Conservation (phyloP, 768 basidiomycete species). For the Piloderma croceum region DNA sequence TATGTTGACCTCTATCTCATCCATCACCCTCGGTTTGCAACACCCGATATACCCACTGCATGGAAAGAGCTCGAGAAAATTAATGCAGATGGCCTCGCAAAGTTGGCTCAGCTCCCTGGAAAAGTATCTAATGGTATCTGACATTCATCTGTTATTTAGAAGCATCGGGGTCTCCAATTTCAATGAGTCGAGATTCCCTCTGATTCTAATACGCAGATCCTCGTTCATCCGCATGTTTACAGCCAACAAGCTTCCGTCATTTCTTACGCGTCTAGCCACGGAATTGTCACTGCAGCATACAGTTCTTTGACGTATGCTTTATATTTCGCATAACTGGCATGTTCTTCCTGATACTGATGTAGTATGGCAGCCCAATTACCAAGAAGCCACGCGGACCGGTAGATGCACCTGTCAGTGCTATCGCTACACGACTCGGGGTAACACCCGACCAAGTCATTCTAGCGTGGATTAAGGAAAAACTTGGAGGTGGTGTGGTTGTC, state of each 20-base stretch:
- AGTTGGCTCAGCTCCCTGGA: slow-evolving; percentile 30
- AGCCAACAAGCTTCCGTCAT: slow-evolving; percentile 47
- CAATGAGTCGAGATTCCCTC: slow-evolving; percentile 11
- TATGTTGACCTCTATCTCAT: slow-evolving; percentile 73
- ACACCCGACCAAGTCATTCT: slow-evolving; percentile 64
- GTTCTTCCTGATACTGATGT: slow-evolving; percentile 12
- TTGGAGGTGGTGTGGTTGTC: slow-evolving; percentile 57
- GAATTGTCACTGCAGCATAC: slow-evolving; percentile 70
- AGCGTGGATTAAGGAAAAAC: slow-evolving; percentile 68
- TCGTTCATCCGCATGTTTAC: slow-evolving; percentile 68
- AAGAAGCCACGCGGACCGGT: slow-evolving; percentile 55
- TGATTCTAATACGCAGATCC: slow-evolving; percentile 38
- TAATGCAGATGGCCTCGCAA: slow-evolving; percentile 50
- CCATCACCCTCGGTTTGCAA: slow-evolving; percentile 48
- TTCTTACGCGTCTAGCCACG: slow-evolving; percentile 49
- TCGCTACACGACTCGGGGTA: slow-evolving; percentile 45
- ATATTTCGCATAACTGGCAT: too few species aligned
- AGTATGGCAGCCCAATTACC: slow-evolving; percentile 52
- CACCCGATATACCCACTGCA: slow-evolving; percentile 52
- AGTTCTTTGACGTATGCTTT: slow-evolving; percentile 55
- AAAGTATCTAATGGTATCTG: background rate
- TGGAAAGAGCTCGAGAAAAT: slow-evolving; percentile 64
- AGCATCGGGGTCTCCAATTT: slow-evolving; percentile 75
- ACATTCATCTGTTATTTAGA: slow-evolving; percentile 27
- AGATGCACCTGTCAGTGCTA: slow-evolving; percentile 49